These are phyloP conservation scores for Volvox africanus DNA, from an alignment of 139 green algal species.

Conservation along the genomic window DNA sequence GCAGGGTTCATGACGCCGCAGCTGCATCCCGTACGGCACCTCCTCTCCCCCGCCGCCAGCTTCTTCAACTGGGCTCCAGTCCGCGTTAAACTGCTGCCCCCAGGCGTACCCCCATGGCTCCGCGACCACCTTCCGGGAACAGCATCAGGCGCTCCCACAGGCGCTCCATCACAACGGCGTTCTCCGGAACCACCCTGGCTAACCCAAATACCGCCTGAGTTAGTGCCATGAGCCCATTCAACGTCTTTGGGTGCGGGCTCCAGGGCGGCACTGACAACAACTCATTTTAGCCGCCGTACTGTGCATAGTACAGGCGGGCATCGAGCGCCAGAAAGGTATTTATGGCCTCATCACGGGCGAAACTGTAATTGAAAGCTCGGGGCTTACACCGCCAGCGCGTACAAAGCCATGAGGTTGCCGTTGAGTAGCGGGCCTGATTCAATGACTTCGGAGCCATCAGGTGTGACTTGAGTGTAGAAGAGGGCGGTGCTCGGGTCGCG, in stretches of 20 bases:
- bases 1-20: conserved; percentile 15
- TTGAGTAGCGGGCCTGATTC: conserved; percentile 4
- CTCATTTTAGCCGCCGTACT: conserved; percentile 35
- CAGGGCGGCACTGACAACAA: neutral
- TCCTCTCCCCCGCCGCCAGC: neutral
- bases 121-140: neutral
- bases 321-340: neutral
- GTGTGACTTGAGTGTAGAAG: neutral
- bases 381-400: conserved; percentile 1
- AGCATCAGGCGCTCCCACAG: conserved; percentile 1
- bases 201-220: neutral
- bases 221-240: neutral
- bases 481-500: neutral
- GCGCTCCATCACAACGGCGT: neutral
- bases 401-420: conserved; percentile 2
- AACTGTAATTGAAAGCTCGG: conserved; percentile 8
- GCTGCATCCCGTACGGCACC: conserved; percentile 22
- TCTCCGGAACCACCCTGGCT: neutral
- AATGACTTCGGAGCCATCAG: neutral
- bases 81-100: conserved; percentile 15
- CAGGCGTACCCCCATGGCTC: neutral
- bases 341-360: neutral
- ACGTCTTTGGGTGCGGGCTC: conserved; percentile 11
- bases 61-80: neutral
- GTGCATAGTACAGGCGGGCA: neutral